Percentiles rank a stretch among this genome's conserved stretches.
Evolutionary conservation across 129 eudicot species (phyloP).

Genomic region (Chrysanthemum lavandulifolium): DNA sequence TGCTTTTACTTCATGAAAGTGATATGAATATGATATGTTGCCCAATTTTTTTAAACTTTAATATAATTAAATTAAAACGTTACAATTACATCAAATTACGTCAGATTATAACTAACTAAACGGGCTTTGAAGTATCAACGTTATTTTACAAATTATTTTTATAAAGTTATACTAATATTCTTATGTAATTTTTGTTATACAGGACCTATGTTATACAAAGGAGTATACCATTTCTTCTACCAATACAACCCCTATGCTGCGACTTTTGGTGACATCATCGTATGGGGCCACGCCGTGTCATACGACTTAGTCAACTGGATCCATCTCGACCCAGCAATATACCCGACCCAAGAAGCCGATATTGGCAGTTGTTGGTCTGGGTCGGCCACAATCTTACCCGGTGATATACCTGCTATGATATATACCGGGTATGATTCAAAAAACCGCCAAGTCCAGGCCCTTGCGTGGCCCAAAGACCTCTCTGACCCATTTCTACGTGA

Average conservation of each 20-base stretch:
- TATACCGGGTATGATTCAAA: conserved; percentile 41
- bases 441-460: conserved; percentile 37
- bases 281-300: conserved; percentile 41
- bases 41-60: no score
- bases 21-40: no score
- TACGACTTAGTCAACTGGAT: conserved; percentile 44
- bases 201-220: conserved; percentile 44
- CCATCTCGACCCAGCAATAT: conserved; percentile 44
- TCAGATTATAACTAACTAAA: no score
- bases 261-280: conserved; percentile 25
- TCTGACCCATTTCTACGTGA: conserved; percentile 41
- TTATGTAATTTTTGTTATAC: background rate
- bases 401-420: conserved; percentile 32
- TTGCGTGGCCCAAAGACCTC: conserved; percentile 38
- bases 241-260: conserved; percentile 38
- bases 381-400: conserved; percentile 41
- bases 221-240: conserved; percentile 41
- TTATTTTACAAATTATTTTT: no score
- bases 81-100: no score
- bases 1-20: no score
- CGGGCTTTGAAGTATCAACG: no score
- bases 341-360: conserved; percentile 41
- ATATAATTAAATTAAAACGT: no score
- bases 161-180: background rate
- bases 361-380: conserved; percentile 41